phyloP scores from a whole-genome alignment of 495 filamentous ascomycete genomes.

The Penicillium simplicissimum region DNA sequence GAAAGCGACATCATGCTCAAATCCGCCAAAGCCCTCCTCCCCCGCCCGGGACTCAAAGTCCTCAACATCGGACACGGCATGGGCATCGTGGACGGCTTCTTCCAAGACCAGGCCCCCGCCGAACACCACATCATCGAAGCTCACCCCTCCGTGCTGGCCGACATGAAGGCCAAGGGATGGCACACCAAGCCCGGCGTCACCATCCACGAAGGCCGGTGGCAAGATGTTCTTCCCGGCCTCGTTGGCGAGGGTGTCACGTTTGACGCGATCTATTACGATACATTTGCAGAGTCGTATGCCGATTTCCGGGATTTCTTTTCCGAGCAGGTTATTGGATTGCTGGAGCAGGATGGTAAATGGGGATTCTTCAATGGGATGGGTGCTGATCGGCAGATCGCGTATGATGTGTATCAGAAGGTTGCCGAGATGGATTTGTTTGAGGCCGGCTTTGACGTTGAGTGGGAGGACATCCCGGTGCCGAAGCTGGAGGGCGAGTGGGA shows the following conservation, averaged over 20 bases:
- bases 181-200: constrained; percentile 61
- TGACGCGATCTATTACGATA: constrained; percentile 97
- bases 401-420: constrained; percentile 94
- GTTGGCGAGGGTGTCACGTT: constrained; percentile 69
- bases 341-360: constrained; percentile 74
- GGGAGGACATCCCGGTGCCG: constrained; percentile 76
- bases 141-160: constrained; percentile 75
- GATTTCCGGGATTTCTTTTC: constrained; percentile 85
- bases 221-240: constrained; percentile 73
- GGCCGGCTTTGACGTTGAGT: constrained; percentile 86
- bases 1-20: constrained; percentile 86
- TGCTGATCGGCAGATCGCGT: constrained; percentile 87
- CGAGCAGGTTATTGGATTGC: constrained; percentile 77
- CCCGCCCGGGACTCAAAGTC: constrained; percentile 61
- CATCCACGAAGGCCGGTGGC: constrained; percentile 78
- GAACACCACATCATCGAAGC: constrained; percentile 90
- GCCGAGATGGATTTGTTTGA: constrained; percentile 90
- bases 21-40: constrained; percentile 65
- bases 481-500: constrained; percentile 70
- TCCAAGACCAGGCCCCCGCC: constrained; percentile 65
- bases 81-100: constrained; percentile 89
- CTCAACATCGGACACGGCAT: constrained; percentile 95
- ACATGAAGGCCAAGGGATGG: constrained; percentile 66
- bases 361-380: constrained; percentile 96
- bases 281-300: constrained; percentile 89